Conservation (phyloP, 306 rosid species). For the Pterocarpus macrocarpus region DNA sequence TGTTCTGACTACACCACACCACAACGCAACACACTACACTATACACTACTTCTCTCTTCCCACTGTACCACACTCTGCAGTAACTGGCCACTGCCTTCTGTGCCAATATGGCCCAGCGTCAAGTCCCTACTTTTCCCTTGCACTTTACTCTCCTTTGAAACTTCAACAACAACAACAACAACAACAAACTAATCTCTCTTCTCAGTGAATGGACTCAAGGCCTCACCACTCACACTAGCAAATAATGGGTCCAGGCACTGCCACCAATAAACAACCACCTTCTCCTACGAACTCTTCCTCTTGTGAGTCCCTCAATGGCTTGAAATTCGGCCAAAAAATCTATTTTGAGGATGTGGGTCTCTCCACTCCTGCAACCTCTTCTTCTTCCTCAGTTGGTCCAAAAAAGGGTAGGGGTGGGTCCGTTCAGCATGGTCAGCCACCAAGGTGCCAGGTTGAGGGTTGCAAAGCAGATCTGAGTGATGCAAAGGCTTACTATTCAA, state of each 20-base stretch:
- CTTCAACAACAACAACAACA: neutral
- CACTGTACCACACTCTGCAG: neutral
- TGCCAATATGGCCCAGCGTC: conserved; percentile 70
- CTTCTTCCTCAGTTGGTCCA: conserved; percentile 53
- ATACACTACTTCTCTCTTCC: conserved; percentile 13
- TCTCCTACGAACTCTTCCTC: conserved; percentile 65
- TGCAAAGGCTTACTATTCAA: conserved; percentile 88
- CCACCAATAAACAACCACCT: conserved; percentile 51
- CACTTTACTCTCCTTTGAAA: conserved; percentile 44
- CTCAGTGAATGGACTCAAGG: conserved; percentile 53
- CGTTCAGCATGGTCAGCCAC: conserved; percentile 63
- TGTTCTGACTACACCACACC: neutral
- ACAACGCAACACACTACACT: neutral
- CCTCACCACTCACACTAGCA: conserved; percentile 3
- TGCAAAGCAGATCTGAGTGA: conserved; percentile 87
- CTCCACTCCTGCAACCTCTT: conserved; percentile 45
- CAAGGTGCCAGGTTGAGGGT: conserved; percentile 96
- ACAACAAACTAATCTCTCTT: conserved; percentile 12
- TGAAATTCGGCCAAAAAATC: conserved; percentile 77
- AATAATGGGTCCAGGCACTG: conserved; percentile 60
- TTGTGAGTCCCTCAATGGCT: conserved; percentile 70
- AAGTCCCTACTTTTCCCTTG: conserved; percentile 55
- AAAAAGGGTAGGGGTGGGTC: conserved; percentile 60
- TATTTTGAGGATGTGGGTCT: conserved; percentile 77
- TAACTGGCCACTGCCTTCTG: conserved; percentile 45